Evolutionary conservation across 768 basidiomycete species (phyloP), one percentile per base, ranked within the genome.

Genomic region (Termitomyces sp.): DNA sequence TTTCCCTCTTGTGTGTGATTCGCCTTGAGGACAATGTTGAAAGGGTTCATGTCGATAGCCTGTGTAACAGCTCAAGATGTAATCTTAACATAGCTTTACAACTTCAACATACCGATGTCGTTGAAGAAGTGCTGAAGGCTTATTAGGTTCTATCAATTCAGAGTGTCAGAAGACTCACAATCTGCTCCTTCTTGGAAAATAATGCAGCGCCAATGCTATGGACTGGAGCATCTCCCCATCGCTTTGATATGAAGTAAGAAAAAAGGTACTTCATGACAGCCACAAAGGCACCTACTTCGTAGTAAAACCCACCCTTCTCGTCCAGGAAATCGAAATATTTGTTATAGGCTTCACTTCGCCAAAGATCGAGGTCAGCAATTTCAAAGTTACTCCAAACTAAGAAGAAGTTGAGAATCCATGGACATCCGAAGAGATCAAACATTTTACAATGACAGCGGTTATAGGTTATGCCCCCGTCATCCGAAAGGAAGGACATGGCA

Each of bases 371-470:
- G 65, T 86, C 81, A 5, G 80, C 94, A 58, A 97, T 96, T 69
- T 96, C 94, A 65, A 96, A 96, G 71, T 94, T 97, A 63, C 86
- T 90, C 92, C 92, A 94, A 76, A 92, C 90, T 92, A 54, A 10
- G 24, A 28, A 15, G 5, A 26, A 26, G 18, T 66, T 66, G 34
- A 50, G 16, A 52, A 15, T 28, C 41, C 13, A 6, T 18, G 28
- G 58, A 16, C 42, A 29, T 4, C 15, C 8, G 4, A 46, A 15
- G 15, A 7, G 8, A 57, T 29, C 39, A 18, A 65, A 36, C 18
- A 10, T 69, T 78, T 65, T 56, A 87, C 86, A 90, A 66, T 89
- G 87, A 65, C 89, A 92, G 55, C 82, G 77, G 67, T 89, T 92
- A 68, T 92, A 92, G 0, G 81, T 82, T 56, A 80, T 69, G 15